Conservation (phyloP, 345 rosid genomes). For the Populus euphratica region DNA sequence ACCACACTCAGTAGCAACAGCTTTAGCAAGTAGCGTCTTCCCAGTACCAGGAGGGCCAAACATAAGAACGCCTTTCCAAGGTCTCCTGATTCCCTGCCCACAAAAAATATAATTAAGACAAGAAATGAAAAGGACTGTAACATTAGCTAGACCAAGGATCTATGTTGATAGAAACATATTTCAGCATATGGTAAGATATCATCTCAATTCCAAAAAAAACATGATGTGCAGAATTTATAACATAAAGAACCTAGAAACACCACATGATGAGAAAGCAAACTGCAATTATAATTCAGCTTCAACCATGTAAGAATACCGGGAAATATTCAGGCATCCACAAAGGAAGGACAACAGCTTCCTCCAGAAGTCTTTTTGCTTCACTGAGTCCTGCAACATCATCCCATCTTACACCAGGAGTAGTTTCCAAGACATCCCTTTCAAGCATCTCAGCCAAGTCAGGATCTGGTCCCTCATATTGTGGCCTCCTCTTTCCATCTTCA, state of each 20-base stretch:
- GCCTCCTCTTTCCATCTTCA: slow-evolving; percentile 87
- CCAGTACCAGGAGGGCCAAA: slow-evolving; percentile 99
- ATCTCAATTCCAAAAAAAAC: not conserved
- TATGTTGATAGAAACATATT: not conserved
- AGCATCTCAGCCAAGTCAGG: slow-evolving; percentile 95
- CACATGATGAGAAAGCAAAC: not conserved
- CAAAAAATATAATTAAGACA: not conserved
- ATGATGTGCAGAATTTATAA: not conserved
- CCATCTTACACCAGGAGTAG: slow-evolving; percentile 97
- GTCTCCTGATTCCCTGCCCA: slow-evolving; percentile 94
- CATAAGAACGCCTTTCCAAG: slow-evolving; percentile 99
- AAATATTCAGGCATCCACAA: slow-evolving; percentile 99
- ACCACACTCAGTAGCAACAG: slow-evolving; percentile 97
- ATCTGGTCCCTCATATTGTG: slow-evolving; percentile 96
- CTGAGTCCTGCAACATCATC: slow-evolving; percentile 99
- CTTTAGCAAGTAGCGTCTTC: slow-evolving; percentile 90
- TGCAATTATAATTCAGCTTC: slow-evolving; percentile 9
- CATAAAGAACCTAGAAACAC: not conserved
- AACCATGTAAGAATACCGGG: slow-evolving; percentile 52
- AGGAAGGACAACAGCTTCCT: slow-evolving; percentile 99
- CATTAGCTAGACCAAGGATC: not conserved
- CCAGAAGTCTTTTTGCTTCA: slow-evolving; percentile 97
- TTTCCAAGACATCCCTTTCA: slow-evolving; percentile 98
- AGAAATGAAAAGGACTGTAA: not conserved
- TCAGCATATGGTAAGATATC: not conserved